A percentile compares a stretch with the other conserved stretches of the same genome.
Conservation (phyloP, 306 rosid genomes). For the Cicer cuneatum region DNA sequence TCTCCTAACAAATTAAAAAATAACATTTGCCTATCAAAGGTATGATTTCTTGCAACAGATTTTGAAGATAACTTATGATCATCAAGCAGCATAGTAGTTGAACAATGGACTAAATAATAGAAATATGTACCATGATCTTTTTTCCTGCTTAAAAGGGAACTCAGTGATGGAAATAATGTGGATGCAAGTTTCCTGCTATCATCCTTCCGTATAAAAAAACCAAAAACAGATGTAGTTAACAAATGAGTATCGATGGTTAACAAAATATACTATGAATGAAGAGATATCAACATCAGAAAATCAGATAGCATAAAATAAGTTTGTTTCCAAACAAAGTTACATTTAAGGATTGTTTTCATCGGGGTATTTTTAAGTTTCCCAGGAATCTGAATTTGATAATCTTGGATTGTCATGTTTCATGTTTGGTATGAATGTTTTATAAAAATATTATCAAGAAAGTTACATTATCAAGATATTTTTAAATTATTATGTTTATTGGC, state of each 20-base stretch:
- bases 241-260: neutral
- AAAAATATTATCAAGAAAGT: neutral
- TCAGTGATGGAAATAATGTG: slow-evolving; percentile 73
- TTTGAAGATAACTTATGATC: slow-evolving; percentile 9
- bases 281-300: slow-evolving; percentile 22
- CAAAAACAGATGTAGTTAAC: slow-evolving; percentile 32
- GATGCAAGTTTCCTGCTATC: slow-evolving; percentile 88
- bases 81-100: neutral
- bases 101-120: slow-evolving; percentile 34
- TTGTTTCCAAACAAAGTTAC: slow-evolving; percentile 17
- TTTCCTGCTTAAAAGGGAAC: slow-evolving; percentile 68
- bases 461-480: neutral
- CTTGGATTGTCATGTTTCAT: neutral
- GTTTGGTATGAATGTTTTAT: neutral
- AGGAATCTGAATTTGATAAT: neutral
- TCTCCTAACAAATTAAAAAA: no score
- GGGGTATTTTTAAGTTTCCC: neutral
- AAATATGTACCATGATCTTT: slow-evolving; percentile 81
- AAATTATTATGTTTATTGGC: no score
- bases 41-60: neutral
- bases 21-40: no score
- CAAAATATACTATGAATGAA: neutral
- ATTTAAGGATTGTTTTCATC: neutral
- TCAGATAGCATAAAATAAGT: neutral
- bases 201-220: slow-evolving; percentile 61